Percentiles rank a stretch among this genome's conserved stretches.
phyloP scores from a whole-genome alignment of 176 grass and related monocot species.

The Tuctoria greenei region DNA sequence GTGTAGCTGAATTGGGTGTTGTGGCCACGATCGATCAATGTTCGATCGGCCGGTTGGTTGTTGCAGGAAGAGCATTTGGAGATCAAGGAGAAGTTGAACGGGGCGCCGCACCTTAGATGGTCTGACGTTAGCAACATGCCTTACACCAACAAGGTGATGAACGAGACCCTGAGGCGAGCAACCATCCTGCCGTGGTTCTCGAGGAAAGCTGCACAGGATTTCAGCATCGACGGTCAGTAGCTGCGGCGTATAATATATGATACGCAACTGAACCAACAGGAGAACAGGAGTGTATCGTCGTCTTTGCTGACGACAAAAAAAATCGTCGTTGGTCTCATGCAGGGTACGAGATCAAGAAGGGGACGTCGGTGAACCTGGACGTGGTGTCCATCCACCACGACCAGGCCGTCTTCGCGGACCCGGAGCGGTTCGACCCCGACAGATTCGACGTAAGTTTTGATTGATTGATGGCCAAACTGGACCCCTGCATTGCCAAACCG shows the following conservation, averaged over 20 bases:
- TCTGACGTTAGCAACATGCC: slow-evolving; percentile 56
- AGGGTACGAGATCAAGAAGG: slow-evolving; percentile 56
- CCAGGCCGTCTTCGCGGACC: slow-evolving; percentile 49
- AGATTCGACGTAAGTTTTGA: slow-evolving; percentile 53
- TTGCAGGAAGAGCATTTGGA: slow-evolving; percentile 52
- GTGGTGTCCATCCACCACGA: slow-evolving; percentile 84
- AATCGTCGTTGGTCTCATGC: neutral
- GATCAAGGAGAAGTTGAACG: slow-evolving; percentile 38
- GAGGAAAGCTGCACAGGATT: slow-evolving; percentile 56
- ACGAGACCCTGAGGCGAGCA: slow-evolving; percentile 61
- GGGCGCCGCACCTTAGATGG: slow-evolving; percentile 35
- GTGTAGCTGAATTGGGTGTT: neutral
- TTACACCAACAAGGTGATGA: slow-evolving; percentile 66
- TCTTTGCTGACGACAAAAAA: too few species aligned
- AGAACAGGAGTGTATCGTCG: neutral
- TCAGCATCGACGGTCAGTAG: slow-evolving; percentile 62
- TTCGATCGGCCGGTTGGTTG: too few species aligned
- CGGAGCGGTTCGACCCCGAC: slow-evolving; percentile 44
- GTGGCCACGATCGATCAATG: neutral
- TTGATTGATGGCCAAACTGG: neutral
- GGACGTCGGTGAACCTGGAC: slow-evolving; percentile 63
- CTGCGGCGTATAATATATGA: too few species aligned
- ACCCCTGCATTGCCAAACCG: neutral
- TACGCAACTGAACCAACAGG: neutral
- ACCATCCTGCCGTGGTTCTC: slow-evolving; percentile 79